Percentiles rank a stretch among this genome's conserved stretches.
Evolutionary conservation across 2,329 filamentous ascomycete genomes (phyloP).

Genomic region (Nemania serpens): DNA sequence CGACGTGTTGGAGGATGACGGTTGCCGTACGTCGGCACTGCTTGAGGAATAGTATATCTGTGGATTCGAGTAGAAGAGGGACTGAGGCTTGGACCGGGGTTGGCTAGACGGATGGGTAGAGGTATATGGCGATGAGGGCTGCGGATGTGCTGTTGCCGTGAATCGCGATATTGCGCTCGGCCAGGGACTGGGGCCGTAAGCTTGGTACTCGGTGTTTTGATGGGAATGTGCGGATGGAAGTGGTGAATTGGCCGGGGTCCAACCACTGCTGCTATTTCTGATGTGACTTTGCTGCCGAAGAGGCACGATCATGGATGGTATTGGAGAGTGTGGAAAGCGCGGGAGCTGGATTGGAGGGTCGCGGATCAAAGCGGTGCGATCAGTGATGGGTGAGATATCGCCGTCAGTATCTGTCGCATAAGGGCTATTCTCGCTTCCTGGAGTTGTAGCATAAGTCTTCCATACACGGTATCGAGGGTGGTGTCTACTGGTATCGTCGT

Average conservation of each 20-base stretch:
- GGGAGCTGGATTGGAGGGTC: slow-evolving; percentile 11
- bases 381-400: slow-evolving; percentile 40
- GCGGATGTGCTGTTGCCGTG: slow-evolving; percentile 32
- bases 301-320: slow-evolving; percentile 25
- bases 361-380: slow-evolving; percentile 30
- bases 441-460: slow-evolving; percentile 38
- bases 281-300: slow-evolving; percentile 26
- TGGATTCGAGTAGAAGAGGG: neutral
- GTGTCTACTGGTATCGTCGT: slow-evolving; percentile 32
- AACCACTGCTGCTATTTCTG: slow-evolving; percentile 30
- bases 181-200: slow-evolving; percentile 45
- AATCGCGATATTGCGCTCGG: slow-evolving; percentile 52
- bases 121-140: slow-evolving; percentile 6
- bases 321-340: slow-evolving; percentile 33
- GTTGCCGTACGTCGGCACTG: slow-evolving; percentile 4
- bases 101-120: slow-evolving; percentile 11
- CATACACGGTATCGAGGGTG: slow-evolving; percentile 35
- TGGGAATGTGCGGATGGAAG: slow-evolving; percentile 20
- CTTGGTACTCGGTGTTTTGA: slow-evolving; percentile 29
- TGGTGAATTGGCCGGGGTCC: slow-evolving; percentile 38
- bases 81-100: slow-evolving; percentile 6
- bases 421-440: slow-evolving; percentile 41
- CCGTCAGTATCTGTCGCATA: slow-evolving; percentile 50
- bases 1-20: slow-evolving; percentile 7
- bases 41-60: neutral